Evolutionary conservation across 192 early-diverging fungal genomes (phyloP).

Genomic region (Linnemannia exigua): DNA sequence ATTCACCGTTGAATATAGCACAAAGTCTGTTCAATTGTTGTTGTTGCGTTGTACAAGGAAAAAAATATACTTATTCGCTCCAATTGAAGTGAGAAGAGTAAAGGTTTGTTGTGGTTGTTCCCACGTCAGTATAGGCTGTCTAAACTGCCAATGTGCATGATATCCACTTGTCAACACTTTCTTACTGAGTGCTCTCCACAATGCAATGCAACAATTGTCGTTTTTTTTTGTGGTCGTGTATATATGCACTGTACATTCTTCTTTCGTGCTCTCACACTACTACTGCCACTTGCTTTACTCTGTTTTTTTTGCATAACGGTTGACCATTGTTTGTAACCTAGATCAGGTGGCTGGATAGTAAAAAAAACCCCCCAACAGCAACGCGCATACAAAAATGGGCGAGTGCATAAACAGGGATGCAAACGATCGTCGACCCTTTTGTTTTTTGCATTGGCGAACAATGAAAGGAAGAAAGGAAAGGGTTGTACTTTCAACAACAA

Average conservation of each 20-base stretch:
- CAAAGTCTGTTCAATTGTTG: too few species aligned
- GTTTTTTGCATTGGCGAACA: neutral
- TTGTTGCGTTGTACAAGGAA: too few species aligned
- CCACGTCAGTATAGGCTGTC: too few species aligned
- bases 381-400: neutral
- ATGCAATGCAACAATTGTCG: neutral
- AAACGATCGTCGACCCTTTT: constrained; percentile 7
- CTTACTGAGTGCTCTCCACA: neutral
- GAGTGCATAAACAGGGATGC: neutral
- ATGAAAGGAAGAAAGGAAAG: neutral
- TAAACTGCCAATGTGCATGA: too few species aligned
- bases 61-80: too few species aligned
- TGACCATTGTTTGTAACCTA: neutral
- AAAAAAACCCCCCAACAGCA: too few species aligned
- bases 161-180: neutral
- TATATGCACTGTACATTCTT: neutral
- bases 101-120: too few species aligned
- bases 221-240: too few species aligned
- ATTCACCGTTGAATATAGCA: too few species aligned
- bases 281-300: neutral
- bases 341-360: neutral
- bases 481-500: neutral
- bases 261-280: neutral
- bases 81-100: too few species aligned
- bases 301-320: constrained; percentile 7